phyloP scores from a whole-genome alignment of 1,284 basidiomycete species.

The Porphyrellus sp. region DNA sequence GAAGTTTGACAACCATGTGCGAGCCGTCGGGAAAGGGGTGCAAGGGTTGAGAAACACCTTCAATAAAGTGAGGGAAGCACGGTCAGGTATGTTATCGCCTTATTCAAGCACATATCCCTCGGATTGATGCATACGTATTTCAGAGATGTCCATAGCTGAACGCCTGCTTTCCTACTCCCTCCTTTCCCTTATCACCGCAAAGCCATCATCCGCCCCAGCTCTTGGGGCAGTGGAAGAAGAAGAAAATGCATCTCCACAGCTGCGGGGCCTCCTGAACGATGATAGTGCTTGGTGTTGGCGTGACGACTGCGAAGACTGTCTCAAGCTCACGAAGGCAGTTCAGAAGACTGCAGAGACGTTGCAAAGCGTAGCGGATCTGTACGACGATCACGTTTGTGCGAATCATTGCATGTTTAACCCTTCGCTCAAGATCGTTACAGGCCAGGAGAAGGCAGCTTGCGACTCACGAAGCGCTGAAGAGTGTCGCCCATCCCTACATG shows the following conservation, averaged over 20 bases:
- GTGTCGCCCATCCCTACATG: slow-evolving; percentile 67
- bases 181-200: slow-evolving; percentile 66
- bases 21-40: slow-evolving; percentile 63
- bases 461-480: slow-evolving; percentile 74
- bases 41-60: slow-evolving; percentile 64
- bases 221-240: slow-evolving; percentile 48
- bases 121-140: not conserved
- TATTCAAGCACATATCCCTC: not conserved
- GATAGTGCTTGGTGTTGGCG: slow-evolving; percentile 86
- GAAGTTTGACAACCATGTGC: slow-evolving; percentile 62
- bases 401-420: not conserved
- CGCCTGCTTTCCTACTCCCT: slow-evolving; percentile 67
- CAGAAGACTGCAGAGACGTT: slow-evolving; percentile 75
- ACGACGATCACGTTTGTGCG: slow-evolving; percentile 68
- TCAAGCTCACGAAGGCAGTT: slow-evolving; percentile 72
- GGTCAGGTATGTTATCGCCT: slow-evolving; percentile 51
- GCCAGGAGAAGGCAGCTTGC: slow-evolving; percentile 66
- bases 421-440: slow-evolving; percentile 38
- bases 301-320: slow-evolving; percentile 70
- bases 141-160: slow-evolving; percentile 76
- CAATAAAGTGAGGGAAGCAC: slow-evolving; percentile 57
- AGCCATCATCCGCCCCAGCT: slow-evolving; percentile 50
- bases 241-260: slow-evolving; percentile 37
- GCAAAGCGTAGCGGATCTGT: slow-evolving; percentile 71
- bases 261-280: slow-evolving; percentile 56